Percentiles rank a stretch among this genome's conserved stretches.
Evolutionary conservation across 352 stramenopile species (phyloP).

Genomic region (Globisporangium alternatum): DNA sequence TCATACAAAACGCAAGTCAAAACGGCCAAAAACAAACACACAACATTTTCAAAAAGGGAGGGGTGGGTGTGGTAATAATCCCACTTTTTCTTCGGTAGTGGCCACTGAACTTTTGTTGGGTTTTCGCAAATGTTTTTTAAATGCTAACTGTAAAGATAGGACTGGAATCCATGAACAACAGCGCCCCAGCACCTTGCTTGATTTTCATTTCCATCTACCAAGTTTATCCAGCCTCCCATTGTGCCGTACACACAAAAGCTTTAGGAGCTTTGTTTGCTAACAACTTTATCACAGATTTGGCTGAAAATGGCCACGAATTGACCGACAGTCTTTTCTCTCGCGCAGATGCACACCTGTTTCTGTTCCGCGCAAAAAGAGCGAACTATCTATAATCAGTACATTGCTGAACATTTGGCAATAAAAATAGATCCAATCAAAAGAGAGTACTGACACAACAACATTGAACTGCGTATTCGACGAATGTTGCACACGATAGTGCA

Average conservation of each 20-base stretch:
- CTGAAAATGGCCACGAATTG: too few relatives aligned
- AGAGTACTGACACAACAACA: not conserved
- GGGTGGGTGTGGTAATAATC: not conserved
- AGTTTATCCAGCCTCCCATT: too few relatives aligned
- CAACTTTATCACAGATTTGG: too few relatives aligned
- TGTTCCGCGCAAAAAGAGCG: not conserved
- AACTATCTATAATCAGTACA: not conserved
- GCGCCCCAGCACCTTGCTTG: too few relatives aligned
- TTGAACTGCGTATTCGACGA: not conserved
- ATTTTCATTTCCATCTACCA: too few relatives aligned
- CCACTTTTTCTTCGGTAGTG: not conserved
- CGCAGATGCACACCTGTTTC: not conserved
- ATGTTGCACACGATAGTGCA: not conserved
- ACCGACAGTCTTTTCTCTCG: not conserved
- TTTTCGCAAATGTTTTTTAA: not conserved
- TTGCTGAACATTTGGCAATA: not conserved
- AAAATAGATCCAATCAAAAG: not conserved
- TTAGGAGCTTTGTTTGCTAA: too few relatives aligned
- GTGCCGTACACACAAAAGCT: too few relatives aligned
- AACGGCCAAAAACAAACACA: not conserved
- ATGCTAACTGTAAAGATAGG: too few relatives aligned
- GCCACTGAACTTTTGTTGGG: constrained; percentile 1
- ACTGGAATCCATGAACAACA: too few relatives aligned
- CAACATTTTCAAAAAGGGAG: not conserved
- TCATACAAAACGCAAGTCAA: constrained; percentile 4